phyloP scores from a whole-genome alignment of 805 yeast genomes.

The Yamadazyma akitaensis region DNA sequence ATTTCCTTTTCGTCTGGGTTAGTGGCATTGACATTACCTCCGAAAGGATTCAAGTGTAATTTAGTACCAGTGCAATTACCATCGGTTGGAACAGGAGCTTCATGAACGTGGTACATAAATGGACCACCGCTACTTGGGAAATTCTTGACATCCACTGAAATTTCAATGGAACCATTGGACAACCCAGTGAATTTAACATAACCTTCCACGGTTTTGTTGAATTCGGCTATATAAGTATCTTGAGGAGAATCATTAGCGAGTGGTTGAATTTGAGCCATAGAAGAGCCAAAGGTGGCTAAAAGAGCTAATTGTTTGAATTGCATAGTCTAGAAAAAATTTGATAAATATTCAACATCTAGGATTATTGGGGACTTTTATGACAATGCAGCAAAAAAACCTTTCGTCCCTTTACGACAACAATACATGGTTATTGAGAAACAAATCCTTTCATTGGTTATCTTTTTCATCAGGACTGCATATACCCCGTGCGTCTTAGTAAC shows the following conservation, averaged over 20 bases:
- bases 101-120: slow-evolving; percentile 39
- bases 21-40: slow-evolving; percentile 26
- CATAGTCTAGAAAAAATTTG: not conserved
- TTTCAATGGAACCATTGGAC: slow-evolving; percentile 30
- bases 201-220: slow-evolving; percentile 25
- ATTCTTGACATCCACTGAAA: slow-evolving; percentile 27
- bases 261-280: slow-evolving; percentile 10
- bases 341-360: not conserved
- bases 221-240: slow-evolving; percentile 26
- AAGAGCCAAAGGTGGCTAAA: not conserved
- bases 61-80: slow-evolving; percentile 38
- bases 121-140: slow-evolving; percentile 38
- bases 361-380: not conserved
- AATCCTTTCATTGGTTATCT: slow-evolving; percentile 3
- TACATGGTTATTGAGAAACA: not conserved
- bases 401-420: not conserved
- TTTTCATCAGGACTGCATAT: not conserved
- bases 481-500: not conserved
- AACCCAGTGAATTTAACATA: slow-evolving; percentile 27
- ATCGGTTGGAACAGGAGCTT: slow-evolving; percentile 32
- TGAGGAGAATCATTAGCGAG: slow-evolving; percentile 14
- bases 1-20: slow-evolving; percentile 24
- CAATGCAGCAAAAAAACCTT: not conserved
- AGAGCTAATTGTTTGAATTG: slow-evolving; percentile 5
- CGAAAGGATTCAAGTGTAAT: slow-evolving; percentile 38